A percentile compares a stretch with the other conserved stretches of the same genome.
Conservation (phyloP, 805 yeast species). For the Blastobotrys americana region DNA sequence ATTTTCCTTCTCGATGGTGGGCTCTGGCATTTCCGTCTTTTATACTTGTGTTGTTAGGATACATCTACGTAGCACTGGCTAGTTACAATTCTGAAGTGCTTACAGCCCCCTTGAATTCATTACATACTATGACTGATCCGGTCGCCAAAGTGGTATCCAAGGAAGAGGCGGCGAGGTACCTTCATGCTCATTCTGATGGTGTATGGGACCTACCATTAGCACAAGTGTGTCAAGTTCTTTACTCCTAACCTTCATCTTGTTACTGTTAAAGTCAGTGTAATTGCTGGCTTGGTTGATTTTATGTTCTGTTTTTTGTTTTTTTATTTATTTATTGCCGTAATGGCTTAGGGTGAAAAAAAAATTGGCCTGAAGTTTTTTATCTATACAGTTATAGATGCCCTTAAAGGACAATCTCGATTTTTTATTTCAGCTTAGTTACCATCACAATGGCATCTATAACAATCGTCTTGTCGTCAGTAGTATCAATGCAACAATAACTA, state of each 20-base stretch:
- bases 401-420: too few relatives aligned
- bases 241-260: constrained; percentile 10
- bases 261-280: too few relatives aligned
- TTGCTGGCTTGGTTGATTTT: too few relatives aligned
- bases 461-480: too few relatives aligned
- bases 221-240: constrained; percentile 26
- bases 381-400: too few relatives aligned
- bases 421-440: too few relatives aligned
- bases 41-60: constrained; percentile 63
- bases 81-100: constrained; percentile 70
- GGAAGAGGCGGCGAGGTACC: constrained; percentile 33
- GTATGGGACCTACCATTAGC: constrained; percentile 77
- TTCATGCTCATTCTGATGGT: constrained; percentile 64
- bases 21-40: constrained; percentile 69
- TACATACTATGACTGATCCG: constrained; percentile 64
- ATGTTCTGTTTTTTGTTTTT: too few relatives aligned
- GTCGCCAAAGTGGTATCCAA: constrained; percentile 39
- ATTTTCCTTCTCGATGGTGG: constrained; percentile 91
- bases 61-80: constrained; percentile 61
- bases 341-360: too few relatives aligned
- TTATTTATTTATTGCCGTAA: too few relatives aligned
- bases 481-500: too few relatives aligned
- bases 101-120: constrained; percentile 52
- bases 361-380: too few relatives aligned
- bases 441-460: too few relatives aligned